Evolutionary conservation across 768 basidiomycete species (phyloP), one percentile per base, ranked within the genome.

Genomic region (Boletus sensibilis): DNA sequence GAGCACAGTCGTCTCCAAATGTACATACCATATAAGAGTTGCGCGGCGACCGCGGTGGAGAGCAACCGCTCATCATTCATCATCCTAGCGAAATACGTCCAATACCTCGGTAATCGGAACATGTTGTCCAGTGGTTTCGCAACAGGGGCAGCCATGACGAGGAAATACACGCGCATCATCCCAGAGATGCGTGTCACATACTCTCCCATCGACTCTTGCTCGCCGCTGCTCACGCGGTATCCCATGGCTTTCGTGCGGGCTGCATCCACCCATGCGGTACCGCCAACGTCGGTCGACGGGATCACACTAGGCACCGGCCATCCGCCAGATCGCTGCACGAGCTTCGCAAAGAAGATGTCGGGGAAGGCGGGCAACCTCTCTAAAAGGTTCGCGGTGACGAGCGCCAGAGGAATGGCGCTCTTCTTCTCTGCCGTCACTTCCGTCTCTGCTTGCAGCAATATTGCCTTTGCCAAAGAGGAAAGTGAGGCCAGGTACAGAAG

Each of bases 341-440:
- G 78, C 64, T 92, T 86, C 11, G 89, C 83, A 74, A 86, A 93
- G 67, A 99, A 85, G 14, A 96, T 78, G 12, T 89, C 79, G 3
- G 83, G 75, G 61, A 99, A 88, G 29, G 72, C 68, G 6, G 78
- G 76, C 4, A 85, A 63, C 64, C 49, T 85, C 79, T 40, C 78
- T 52, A 94, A 79, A 31, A 98, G 78, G 58, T 82, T 85, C 59
- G 88, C 80, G 4, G 68, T 59, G 12, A 97, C 83, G 33, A 83
- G 81, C 0, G 90, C 92, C 23, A 99, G 81, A 0, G 96, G 96
- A 37, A 80, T 78, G 0, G 94, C 94, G 23, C 89, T 88, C 31
- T 85, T 84, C 65, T 89, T 86, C 72, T 95, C 91, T 3, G 94
- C 94, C 1, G 89, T 84, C 10, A 96, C 91, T 72, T 98, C 96